Conservation (phyloP, 805 yeast genomes). For the Nakazawaea sp. region DNA sequence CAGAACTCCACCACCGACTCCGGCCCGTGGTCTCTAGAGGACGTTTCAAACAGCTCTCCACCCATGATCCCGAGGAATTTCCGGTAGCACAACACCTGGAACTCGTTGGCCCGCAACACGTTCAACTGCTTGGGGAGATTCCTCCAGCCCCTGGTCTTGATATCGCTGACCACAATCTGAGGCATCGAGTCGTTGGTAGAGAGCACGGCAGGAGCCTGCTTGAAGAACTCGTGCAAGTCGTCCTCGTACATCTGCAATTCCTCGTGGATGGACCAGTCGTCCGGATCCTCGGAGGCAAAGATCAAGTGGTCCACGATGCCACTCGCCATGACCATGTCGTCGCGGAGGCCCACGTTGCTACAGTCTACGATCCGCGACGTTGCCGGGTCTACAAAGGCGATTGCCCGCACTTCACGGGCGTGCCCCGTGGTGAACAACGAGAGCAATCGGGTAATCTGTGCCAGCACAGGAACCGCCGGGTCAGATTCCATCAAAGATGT, state of each 20-base stretch:
- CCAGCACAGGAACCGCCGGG: not conserved
- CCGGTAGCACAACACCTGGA: slow-evolving; percentile 59
- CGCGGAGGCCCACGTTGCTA: slow-evolving; percentile 5
- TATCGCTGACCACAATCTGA: slow-evolving; percentile 40
- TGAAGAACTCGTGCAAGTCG: slow-evolving; percentile 17
- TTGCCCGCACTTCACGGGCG: slow-evolving; percentile 59
- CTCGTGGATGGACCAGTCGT: slow-evolving; percentile 13
- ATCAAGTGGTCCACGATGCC: slow-evolving; percentile 56
- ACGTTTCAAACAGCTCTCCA: slow-evolving; percentile 7
- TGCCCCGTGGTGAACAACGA: slow-evolving; percentile 38
- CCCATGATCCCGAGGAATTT: slow-evolving; percentile 35
- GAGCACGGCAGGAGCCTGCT: slow-evolving; percentile 7
- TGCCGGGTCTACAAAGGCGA: slow-evolving; percentile 36
- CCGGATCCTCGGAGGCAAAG: slow-evolving; percentile 16
- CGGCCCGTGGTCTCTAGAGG: slow-evolving; percentile 12
- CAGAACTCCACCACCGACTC: slow-evolving; percentile 16
- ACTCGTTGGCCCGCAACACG: slow-evolving; percentile 40
- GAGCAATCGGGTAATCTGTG: slow-evolving; percentile 30
- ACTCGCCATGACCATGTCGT: slow-evolving; percentile 39
- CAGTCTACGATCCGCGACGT: slow-evolving; percentile 11
- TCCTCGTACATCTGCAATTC: slow-evolving; percentile 13
- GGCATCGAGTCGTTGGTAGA: not conserved
- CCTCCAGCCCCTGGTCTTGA: slow-evolving; percentile 49
- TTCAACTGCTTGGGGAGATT: slow-evolving; percentile 41
- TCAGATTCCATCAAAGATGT: slow-evolving; percentile 5